Evolutionary conservation across 148 eudicot genomes (phyloP).

Genomic region (Persicaria tinctoria): DNA sequence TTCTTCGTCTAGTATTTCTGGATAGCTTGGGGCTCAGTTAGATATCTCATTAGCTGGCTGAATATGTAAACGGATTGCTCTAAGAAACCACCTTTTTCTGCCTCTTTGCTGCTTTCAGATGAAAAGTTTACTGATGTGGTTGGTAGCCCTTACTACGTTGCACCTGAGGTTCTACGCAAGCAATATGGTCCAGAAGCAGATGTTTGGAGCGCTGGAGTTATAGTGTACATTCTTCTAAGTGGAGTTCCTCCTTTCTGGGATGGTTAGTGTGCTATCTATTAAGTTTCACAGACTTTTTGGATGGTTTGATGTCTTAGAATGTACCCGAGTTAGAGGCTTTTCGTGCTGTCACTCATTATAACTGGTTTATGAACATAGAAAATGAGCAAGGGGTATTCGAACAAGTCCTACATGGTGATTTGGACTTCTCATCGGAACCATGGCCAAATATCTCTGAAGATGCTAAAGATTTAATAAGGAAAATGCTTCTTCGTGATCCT

Average conservation of each 20-base stretch:
- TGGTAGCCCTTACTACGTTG: conserved; percentile 91
- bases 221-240: conserved; percentile 60
- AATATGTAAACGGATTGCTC: too few relatives aligned
- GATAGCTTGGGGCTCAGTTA: too few relatives aligned
- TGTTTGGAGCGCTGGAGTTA: conserved; percentile 90
- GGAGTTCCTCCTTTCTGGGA: conserved; percentile 97
- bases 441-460: conserved; percentile 86
- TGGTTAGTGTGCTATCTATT: conserved; percentile 39
- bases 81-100: neutral
- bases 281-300: neutral
- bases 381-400: conserved; percentile 84
- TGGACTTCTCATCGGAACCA: conserved; percentile 78
- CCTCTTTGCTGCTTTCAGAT: conserved; percentile 29
- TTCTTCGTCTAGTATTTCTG: too few relatives aligned
- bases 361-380: conserved; percentile 28
- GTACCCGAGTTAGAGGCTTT: neutral
- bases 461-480: conserved; percentile 82
- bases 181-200: conserved; percentile 76
- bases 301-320: neutral
- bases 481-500: conserved; percentile 83
- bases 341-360: neutral
- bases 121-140: conserved; percentile 71
- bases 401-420: conserved; percentile 79
- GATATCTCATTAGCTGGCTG: too few relatives aligned
- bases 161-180: conserved; percentile 75